Base-by-base conservation (phyloP, 2,329 filamentous ascomycete species). In the Cladosporium sp. region DNA sequence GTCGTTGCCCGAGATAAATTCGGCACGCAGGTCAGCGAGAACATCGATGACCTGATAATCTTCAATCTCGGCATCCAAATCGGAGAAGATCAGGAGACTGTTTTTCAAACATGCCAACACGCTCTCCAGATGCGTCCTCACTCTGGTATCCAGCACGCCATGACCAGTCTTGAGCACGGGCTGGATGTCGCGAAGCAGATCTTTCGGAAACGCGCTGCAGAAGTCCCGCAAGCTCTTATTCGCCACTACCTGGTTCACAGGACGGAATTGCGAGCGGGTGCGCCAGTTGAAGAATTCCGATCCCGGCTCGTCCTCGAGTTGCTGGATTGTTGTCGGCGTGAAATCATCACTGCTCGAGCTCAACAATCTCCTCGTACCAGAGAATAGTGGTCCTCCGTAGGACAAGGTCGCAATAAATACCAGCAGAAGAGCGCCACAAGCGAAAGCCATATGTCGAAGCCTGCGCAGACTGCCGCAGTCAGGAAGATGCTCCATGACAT, bases 141-240 rank as follows among this genome's bases (percentile, higher is more conserved):
- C 62, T 13, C 35, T 37, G 7, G 35, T 37, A 53, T 45, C 57
- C 3, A 37, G 35, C 35, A 37, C 13, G n/a, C 73, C 74, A 55
- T 76, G 74, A 47, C 79, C 78, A 49, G 77, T 78, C 65, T 80
- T 81, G 40, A 82, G 67, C 3, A 80, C 74, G 1, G 78, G 71
- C 64, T 79, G 77, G 37, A 79, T 68, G 47, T 73, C 69, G 7
- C 70, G 65, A 19, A 79, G 70, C 17, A 75, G 64, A 45, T 74
- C 61, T n/a, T 65, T 65, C 20, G 77, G 74, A 60, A 76, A 76
- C 60, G 68, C 68, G 35, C 69, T 64, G 66, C 74, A 76, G 59
- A 74, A 71, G 58, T 74, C 70, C 35, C 57, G 55, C 7, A 56
- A 45, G 8, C 50, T 59, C n/a, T 56, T 54, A 36, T 51, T 45